Base-by-base conservation (phyloP, 148 eudicot species). In the Euryodendron excelsum region DNA sequence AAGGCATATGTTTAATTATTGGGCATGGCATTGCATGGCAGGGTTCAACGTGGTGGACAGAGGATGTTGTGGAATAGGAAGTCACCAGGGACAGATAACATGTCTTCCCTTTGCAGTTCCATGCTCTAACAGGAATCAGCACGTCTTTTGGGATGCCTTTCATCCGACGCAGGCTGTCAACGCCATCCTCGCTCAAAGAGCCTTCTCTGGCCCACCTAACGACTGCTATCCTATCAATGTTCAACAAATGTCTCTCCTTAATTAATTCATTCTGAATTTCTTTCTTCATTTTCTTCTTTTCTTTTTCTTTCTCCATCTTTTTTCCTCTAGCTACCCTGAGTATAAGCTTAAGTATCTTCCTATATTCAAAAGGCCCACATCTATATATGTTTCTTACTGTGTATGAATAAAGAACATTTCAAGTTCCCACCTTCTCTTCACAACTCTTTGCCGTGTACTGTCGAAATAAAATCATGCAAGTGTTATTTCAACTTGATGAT, bases 111-210 rank as follows among this genome's bases (percentile, higher is more conserved):
- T 77, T 69, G 76, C 80, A 65, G 4, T 82, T 60, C 97, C 97
- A 0, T 95, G 99, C 66, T n/a, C 81, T 3, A 86, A 88, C 48
- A 76, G 96, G 77, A 88, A 86, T 58, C 83, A 93, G 67, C 88
- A 86, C 70, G 76, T 90, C 25, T 93, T 95, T 59, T 95, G 99
- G 99, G 99, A 95, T 85, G 96, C 92, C 0, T 95, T 83, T 72
- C 96, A 95, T 79, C 90, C 97, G 1, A 90, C 93, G 5, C 92
- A 95, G 82, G 91, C 93, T 21, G 91, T 87, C 14, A 89, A 93
- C 62, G 72, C 87, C 13, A 83, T 95, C 50, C 84, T 95, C 36
- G 97, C 97, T 59, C 91, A 86, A 45, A 88, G 99, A 75, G 96
- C 91, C 37, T 93, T 88, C 30, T 44, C 85, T 39, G 96, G 94